Evolutionary conservation across 306 rosid species (phyloP).

Genomic region (Sechiopsis laciniata): DNA sequence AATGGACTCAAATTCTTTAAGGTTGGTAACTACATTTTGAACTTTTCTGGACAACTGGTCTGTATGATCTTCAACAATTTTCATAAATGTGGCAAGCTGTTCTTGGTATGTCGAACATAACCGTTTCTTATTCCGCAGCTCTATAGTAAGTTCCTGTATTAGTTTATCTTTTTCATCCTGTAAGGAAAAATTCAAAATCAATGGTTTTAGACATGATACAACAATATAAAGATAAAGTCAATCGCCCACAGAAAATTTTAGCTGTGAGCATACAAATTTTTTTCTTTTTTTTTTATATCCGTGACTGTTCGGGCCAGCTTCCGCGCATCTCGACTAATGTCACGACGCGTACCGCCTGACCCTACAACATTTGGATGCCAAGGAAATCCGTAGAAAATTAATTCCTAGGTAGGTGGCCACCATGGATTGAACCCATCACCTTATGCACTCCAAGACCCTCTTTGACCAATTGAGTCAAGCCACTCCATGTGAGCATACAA

Average conservation of each 20-base stretch:
- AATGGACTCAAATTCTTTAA: slow-evolving; percentile 66
- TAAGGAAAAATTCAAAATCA: slow-evolving; percentile 21
- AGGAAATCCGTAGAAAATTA: too few relatives aligned
- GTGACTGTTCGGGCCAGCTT: too few relatives aligned
- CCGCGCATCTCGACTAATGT: too few relatives aligned
- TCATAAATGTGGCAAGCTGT: slow-evolving; percentile 58
- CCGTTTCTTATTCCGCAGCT: slow-evolving; percentile 81
- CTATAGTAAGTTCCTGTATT: slow-evolving; percentile 80
- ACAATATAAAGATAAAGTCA: background rate
- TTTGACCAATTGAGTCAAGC: too few relatives aligned
- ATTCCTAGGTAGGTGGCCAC: too few relatives aligned
- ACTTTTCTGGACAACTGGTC: slow-evolving; percentile 60
- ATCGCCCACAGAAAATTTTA: background rate
- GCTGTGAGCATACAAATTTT: background rate
- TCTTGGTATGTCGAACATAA: slow-evolving; percentile 71
- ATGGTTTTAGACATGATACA: slow-evolving; percentile 16
- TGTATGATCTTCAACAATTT: slow-evolving; percentile 77
- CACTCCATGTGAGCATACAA: background rate
- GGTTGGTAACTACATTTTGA: slow-evolving; percentile 56
- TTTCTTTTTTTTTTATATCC: too few relatives aligned
- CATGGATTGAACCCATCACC: too few relatives aligned
- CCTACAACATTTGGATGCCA: too few relatives aligned
- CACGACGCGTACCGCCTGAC: too few relatives aligned
- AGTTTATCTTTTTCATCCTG: slow-evolving; percentile 90
- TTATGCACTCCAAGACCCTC: too few relatives aligned